These are phyloP conservation scores for Chiua sp. DNA, from an alignment of 1,284 basidiomycete species.

Conservation along the genomic window DNA sequence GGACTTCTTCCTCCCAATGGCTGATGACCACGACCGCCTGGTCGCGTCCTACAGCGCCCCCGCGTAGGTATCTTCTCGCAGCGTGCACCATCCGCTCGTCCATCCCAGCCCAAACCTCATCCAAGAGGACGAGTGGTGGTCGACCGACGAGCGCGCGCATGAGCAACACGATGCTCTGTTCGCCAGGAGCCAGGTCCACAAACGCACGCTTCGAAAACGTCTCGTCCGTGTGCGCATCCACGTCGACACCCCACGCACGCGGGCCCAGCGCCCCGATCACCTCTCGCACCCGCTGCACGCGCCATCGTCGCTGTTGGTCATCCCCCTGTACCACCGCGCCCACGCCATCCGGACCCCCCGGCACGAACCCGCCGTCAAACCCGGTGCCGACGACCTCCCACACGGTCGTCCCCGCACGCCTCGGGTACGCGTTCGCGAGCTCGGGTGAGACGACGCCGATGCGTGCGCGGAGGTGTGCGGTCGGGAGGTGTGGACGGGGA, in stretches of 20 bases:
- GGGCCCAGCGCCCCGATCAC: conserved; percentile 73
- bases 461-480: conserved; percentile 56
- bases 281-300: conserved; percentile 51
- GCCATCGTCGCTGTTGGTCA: conserved; percentile 44
- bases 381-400: conserved; percentile 86
- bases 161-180: conserved; percentile 81
- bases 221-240: conserved; percentile 32
- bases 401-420: conserved; percentile 71
- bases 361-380: conserved; percentile 81
- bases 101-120: conserved; percentile 94
- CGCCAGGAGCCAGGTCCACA: conserved; percentile 65
- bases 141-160: conserved; percentile 82
- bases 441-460: conserved; percentile 92
- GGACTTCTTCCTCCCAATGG: conserved; percentile 91
- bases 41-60: conserved; percentile 54
- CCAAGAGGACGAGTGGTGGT: conserved; percentile 78
- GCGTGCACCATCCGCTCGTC: conserved; percentile 74
- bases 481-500: conserved; percentile 69
- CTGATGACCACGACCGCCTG: conserved; percentile 87
- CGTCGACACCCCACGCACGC: conserved; percentile 45
- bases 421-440: conserved; percentile 89
- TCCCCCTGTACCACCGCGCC: conserved; percentile 44
- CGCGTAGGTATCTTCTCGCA: conserved; percentile 66
- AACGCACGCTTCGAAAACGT: conserved; percentile 58
- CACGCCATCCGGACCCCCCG: conserved; percentile 50